These are phyloP conservation scores for Russula abietina DNA, from an alignment of 768 basidiomycete species.

Conservation along the genomic window DNA sequence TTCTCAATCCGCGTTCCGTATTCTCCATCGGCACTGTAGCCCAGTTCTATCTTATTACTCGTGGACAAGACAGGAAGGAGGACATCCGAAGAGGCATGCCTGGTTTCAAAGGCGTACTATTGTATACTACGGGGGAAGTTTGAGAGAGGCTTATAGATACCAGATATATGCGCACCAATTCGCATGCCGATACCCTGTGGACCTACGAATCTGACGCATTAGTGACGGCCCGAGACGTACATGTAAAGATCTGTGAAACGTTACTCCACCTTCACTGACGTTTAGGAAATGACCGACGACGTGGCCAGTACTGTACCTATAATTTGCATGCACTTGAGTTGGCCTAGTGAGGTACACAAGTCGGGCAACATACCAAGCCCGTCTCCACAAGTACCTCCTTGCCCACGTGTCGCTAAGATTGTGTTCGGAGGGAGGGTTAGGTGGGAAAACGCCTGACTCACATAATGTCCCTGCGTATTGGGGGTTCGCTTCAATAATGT, in stretches of 20 bases:
- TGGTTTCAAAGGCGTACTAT: conserved; percentile 62
- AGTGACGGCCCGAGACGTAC: background rate
- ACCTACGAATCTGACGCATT: conserved; percentile 30
- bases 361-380: conserved; percentile 56
- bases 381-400: conserved; percentile 68
- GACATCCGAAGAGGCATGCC: conserved; percentile 74
- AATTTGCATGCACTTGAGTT: conserved; percentile 38
- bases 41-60: conserved; percentile 56
- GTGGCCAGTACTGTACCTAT: conserved; percentile 89
- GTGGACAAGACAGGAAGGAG: background rate
- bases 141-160: conserved; percentile 2
- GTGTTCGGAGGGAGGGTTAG: background rate
- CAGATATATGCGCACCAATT: conserved; percentile 31
- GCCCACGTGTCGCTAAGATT: conserved; percentile 69
- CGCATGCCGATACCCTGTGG: conserved; percentile 60
- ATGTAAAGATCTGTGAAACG: background rate
- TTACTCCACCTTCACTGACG: conserved; percentile 69
- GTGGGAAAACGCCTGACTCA: conserved; percentile 29
- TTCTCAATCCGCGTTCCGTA: conserved; percentile 94
- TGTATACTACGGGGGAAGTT: conserved; percentile 43
- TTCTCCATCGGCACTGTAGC: conserved; percentile 84
- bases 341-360: background rate
- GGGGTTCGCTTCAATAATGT: background rate
- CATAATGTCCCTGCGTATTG: conserved; percentile 45
- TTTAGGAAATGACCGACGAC: conserved; percentile 94